These are phyloP conservation scores for Puccinia polysora DNA, from an alignment of 1,284 basidiomycete genomes.

Conservation along the genomic window DNA sequence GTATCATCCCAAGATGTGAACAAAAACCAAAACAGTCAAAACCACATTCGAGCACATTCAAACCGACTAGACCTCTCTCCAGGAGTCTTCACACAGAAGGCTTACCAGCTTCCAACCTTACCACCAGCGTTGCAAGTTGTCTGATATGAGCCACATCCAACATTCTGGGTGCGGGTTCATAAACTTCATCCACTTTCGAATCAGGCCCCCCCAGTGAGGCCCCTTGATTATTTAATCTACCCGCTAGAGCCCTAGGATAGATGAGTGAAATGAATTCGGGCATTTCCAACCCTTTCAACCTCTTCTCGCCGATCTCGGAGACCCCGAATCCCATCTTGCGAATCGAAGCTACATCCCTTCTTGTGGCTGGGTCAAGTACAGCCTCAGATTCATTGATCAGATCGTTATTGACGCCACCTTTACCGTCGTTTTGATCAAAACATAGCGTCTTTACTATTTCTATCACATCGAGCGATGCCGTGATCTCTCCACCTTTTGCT, in stretches of 20 bases:
- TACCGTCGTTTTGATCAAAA: slow-evolving; percentile 51
- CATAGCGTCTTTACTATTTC: slow-evolving; percentile 65
- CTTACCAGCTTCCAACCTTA: slow-evolving; percentile 69
- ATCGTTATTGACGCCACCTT: slow-evolving; percentile 52
- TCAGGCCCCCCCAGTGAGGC: slow-evolving; percentile 41
- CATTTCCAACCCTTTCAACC: slow-evolving; percentile 78
- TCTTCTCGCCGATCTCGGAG: slow-evolving; percentile 76
- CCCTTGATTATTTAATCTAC: slow-evolving; percentile 58
- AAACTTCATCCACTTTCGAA: slow-evolving; percentile 49
- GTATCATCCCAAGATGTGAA: background rate
- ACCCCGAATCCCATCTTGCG: slow-evolving; percentile 70
- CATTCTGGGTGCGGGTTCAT: slow-evolving; percentile 59
- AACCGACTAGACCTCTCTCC: too few species aligned
- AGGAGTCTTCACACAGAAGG: slow-evolving; percentile 61
- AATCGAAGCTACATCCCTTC: slow-evolving; percentile 62
- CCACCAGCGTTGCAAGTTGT: slow-evolving; percentile 68
- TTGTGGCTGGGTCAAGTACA: slow-evolving; percentile 50
- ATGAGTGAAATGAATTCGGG: slow-evolving; percentile 79
- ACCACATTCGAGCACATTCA: slow-evolving; percentile 9
- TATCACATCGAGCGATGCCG: slow-evolving; percentile 83
- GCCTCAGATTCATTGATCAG: slow-evolving; percentile 50
- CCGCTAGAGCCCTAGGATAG: slow-evolving; percentile 72
- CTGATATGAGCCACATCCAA: slow-evolving; percentile 70
- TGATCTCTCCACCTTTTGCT: slow-evolving; percentile 89
- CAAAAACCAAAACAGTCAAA: slow-evolving; percentile 46